Evolutionary conservation across 495 filamentous ascomycete species (phyloP).

Genomic region (Echria macrotheca): DNA sequence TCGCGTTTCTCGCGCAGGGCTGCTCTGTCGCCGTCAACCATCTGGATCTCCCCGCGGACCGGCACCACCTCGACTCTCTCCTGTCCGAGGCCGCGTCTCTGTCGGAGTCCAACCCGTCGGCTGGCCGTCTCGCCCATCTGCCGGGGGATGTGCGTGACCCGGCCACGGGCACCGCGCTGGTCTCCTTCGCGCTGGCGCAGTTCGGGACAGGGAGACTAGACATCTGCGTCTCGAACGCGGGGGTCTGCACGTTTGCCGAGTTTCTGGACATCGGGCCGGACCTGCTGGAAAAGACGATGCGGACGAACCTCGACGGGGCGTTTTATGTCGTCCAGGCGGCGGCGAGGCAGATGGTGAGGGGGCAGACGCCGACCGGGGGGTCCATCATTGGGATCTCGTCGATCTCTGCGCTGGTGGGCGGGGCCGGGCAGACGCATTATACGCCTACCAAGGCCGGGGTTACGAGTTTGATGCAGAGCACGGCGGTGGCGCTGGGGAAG

Average conservation of each 20-base stretch:
- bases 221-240: conserved; percentile 83
- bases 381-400: conserved; percentile 78
- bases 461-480: conserved; percentile 76
- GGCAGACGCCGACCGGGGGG: conserved; percentile 57
- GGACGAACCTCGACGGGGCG: conserved; percentile 78
- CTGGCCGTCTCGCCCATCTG: conserved; percentile 52
- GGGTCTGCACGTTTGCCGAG: conserved; percentile 76
- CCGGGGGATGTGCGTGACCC: conserved; percentile 64
- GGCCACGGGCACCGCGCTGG: conserved; percentile 53
- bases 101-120: conserved; percentile 19
- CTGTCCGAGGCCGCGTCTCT: conserved; percentile 47
- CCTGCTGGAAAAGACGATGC: conserved; percentile 59
- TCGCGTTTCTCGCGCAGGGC: conserved; percentile 66
- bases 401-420: conserved; percentile 83
- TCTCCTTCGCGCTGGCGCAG: conserved; percentile 48
- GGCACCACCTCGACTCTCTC: conserved; percentile 49
- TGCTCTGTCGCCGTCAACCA: conserved; percentile 67
- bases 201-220: conserved; percentile 58
- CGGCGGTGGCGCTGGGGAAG: conserved; percentile 70
- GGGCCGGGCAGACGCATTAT: conserved; percentile 76
- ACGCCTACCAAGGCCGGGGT: conserved; percentile 90
- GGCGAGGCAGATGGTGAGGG: conserved; percentile 66
- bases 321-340: conserved; percentile 84
- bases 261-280: conserved; percentile 65
- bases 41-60: conserved; percentile 52